phyloP scores from a whole-genome alignment of 768 basidiomycete species.

The Serendipita sp. region DNA sequence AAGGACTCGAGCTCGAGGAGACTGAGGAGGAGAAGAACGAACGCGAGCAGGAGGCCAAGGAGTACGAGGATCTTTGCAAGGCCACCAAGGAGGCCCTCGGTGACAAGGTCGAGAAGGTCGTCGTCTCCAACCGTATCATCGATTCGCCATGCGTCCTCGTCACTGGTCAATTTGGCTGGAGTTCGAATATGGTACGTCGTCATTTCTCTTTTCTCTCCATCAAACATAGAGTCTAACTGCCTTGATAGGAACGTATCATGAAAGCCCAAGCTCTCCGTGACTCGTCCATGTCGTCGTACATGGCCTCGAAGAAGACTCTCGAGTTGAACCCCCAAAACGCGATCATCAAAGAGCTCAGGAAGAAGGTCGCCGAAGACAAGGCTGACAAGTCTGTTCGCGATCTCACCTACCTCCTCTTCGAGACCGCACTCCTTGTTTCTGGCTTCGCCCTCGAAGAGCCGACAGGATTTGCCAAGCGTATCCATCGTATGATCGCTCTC shows the following conservation, averaged over 20 bases:
- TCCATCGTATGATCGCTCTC: slow-evolving; percentile 39
- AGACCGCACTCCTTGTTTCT: slow-evolving; percentile 28
- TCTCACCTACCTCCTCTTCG: slow-evolving; percentile 31
- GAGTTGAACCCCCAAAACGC: slow-evolving; percentile 33
- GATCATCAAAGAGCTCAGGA: slow-evolving; percentile 33
- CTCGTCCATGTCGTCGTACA: slow-evolving; percentile 31
- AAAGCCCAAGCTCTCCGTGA: slow-evolving; percentile 31
- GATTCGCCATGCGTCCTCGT: slow-evolving; percentile 30
- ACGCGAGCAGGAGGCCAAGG: slow-evolving; percentile 27
- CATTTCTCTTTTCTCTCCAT: neutral
- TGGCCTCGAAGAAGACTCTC: slow-evolving; percentile 31
- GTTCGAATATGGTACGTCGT: slow-evolving; percentile 27
- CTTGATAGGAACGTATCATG: slow-evolving; percentile 25
- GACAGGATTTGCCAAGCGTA: slow-evolving; percentile 26
- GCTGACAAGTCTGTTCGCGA: slow-evolving; percentile 31
- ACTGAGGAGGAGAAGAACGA: slow-evolving; percentile 33
- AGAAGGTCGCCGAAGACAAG: slow-evolving; percentile 29
- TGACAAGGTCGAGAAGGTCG: slow-evolving; percentile 37
- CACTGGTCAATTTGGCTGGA: slow-evolving; percentile 37
- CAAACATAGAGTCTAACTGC: neutral
- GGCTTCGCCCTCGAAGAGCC: slow-evolving; percentile 31
- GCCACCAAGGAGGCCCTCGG: slow-evolving; percentile 36
- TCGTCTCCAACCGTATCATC: slow-evolving; percentile 32
- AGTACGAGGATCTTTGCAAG: slow-evolving; percentile 29
- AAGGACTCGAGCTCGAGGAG: slow-evolving; percentile 37